phyloP scores from a whole-genome alignment of 169 alveolate genomes.

The Plasmodium ovale region DNA sequence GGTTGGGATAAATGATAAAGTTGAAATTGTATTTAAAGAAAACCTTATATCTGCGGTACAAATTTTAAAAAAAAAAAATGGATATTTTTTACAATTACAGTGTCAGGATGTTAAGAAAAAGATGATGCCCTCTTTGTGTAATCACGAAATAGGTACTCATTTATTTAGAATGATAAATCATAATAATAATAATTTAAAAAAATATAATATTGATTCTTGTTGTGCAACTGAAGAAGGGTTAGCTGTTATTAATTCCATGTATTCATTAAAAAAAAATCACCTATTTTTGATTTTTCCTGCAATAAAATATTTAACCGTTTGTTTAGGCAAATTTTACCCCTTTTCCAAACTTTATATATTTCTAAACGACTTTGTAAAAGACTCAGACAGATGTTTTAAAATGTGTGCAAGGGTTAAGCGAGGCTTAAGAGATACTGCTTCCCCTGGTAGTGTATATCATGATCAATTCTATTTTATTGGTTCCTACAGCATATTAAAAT shows the following conservation, averaged over 20 bases:
- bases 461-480: slow-evolving; percentile 76
- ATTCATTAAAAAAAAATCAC: slow-evolving; percentile 50
- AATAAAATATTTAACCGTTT: slow-evolving; percentile 71
- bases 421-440: slow-evolving; percentile 63
- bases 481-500: slow-evolving; percentile 65
- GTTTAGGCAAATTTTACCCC: slow-evolving; percentile 61
- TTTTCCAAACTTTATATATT: slow-evolving; percentile 46
- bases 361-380: slow-evolving; percentile 48
- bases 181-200: slow-evolving; percentile 49
- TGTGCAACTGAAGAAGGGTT: slow-evolving; percentile 75
- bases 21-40: slow-evolving; percentile 29
- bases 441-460: slow-evolving; percentile 72
- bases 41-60: slow-evolving; percentile 31
- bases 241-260: slow-evolving; percentile 76
- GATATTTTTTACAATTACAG: slow-evolving; percentile 46
- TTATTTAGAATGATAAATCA: slow-evolving; percentile 76
- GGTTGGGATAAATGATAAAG: slow-evolving; percentile 19
- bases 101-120: slow-evolving; percentile 20
- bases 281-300: slow-evolving; percentile 63
- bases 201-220: slow-evolving; percentile 35
- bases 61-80: slow-evolving; percentile 34
- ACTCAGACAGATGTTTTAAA: slow-evolving; percentile 51
- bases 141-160: slow-evolving; percentile 77
- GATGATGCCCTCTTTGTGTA: slow-evolving; percentile 56
- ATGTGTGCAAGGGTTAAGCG: slow-evolving; percentile 72